phyloP scores from a whole-genome alignment of 2,329 filamentous ascomycete species.

The Alternaria brassicae region DNA sequence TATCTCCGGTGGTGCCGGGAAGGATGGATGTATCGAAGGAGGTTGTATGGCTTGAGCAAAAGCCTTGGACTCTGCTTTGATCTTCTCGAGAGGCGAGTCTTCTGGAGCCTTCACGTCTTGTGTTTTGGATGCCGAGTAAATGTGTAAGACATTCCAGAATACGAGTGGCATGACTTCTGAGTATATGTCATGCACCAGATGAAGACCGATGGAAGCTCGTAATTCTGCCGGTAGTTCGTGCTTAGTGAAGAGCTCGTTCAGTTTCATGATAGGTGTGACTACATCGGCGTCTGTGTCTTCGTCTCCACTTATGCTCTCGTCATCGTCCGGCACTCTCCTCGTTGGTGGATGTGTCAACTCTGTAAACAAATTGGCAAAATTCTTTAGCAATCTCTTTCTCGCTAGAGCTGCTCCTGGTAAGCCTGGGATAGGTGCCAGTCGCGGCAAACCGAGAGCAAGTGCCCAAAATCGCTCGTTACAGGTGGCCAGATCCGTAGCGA shows the following conservation, averaged over 20 bases:
- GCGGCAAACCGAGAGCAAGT: slow-evolving; percentile 63
- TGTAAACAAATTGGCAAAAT: slow-evolving; percentile 36
- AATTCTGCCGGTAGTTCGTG: slow-evolving; percentile 36
- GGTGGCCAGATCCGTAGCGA: slow-evolving; percentile 62
- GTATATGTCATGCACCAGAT: slow-evolving; percentile 38
- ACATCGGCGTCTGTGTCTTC: slow-evolving; percentile 46
- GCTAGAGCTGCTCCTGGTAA: slow-evolving; percentile 46
- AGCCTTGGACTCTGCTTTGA: slow-evolving; percentile 38
- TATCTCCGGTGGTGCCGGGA: slow-evolving; percentile 46
- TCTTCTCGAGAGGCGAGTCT: slow-evolving; percentile 29
- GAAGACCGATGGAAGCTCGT: slow-evolving; percentile 41
- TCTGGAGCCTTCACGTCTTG: slow-evolving; percentile 9
- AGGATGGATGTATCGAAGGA: slow-evolving; percentile 46
- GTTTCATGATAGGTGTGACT: slow-evolving; percentile 39
- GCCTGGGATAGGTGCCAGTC: slow-evolving; percentile 62
- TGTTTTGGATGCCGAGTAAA: slow-evolving; percentile 29
- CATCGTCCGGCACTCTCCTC: slow-evolving; percentile 38
- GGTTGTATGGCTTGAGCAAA: slow-evolving; percentile 46
- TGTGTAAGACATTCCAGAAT: slow-evolving; percentile 45
- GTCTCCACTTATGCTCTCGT: slow-evolving; percentile 45
- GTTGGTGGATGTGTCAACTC: slow-evolving; percentile 40
- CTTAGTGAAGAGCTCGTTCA: slow-evolving; percentile 42
- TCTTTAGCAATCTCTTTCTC: slow-evolving; percentile 38
- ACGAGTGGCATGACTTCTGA: slow-evolving; percentile 42
- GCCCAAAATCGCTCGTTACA: slow-evolving; percentile 63